Percentiles rank a stretch among this genome's conserved stretches.
Conservation (phyloP, 148 eudicot species). For the Hydrangea macrophylla region DNA sequence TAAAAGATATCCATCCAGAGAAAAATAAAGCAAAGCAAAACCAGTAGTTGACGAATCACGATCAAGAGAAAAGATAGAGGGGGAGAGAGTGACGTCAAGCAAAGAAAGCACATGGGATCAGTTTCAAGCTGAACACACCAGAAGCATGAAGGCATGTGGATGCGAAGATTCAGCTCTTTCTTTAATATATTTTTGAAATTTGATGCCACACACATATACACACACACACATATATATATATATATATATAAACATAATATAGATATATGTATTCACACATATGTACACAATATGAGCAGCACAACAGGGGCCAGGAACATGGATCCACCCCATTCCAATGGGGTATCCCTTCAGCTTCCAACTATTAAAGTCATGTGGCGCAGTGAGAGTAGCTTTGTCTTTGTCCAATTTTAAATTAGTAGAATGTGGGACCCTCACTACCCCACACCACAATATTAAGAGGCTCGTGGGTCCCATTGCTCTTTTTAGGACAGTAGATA, state of each 20-base stretch:
- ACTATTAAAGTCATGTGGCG: conserved; percentile 65
- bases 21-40: not conserved
- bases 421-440: conserved; percentile 13
- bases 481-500: conserved; percentile 1
- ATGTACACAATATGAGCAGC: not conserved
- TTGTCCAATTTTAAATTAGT: conserved; percentile 25
- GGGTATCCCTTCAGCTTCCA: conserved; percentile 45
- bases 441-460: conserved; percentile 19
- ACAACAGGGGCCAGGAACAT: conserved; percentile 39
- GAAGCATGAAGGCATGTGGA: conserved; percentile 25
- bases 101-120: conserved; percentile 39
- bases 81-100: not conserved
- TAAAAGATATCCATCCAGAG: conserved; percentile 6
- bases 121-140: conserved; percentile 25
- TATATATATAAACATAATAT: not conserved
- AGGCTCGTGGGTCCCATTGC: conserved; percentile 23
- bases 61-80: not conserved
- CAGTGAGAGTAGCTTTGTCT: conserved; percentile 47
- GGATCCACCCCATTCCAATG: conserved; percentile 65
- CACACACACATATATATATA: not conserved
- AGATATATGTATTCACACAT: not conserved
- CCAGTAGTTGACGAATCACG: conserved; percentile 37
- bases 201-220: not conserved
- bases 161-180: conserved; percentile 19
- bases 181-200: not conserved